These are phyloP conservation scores for Pachysandra terminalis DNA, from an alignment of 164 flowering plant genomes.

Conservation along the genomic window DNA sequence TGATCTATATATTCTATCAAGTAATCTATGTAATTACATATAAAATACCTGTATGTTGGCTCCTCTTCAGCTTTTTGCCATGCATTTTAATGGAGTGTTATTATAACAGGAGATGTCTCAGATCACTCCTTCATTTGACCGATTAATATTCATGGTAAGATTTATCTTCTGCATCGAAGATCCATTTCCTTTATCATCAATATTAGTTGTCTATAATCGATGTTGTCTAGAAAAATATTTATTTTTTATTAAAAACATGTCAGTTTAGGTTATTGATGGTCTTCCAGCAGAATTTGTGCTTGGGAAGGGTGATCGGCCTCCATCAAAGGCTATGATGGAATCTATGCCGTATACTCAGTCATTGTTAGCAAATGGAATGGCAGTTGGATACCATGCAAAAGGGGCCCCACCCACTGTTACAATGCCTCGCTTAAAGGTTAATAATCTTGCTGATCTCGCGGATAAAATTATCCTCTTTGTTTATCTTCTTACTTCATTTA, in stretches of 20 bases:
- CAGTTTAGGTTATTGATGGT: conserved; percentile 91
- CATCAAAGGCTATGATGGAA: conserved; percentile 46
- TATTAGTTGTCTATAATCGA: neutral
- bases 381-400: conserved; percentile 85
- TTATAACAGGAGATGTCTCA: conserved; percentile 65
- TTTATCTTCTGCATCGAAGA: neutral
- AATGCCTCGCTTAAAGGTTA: conserved; percentile 96
- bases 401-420: conserved; percentile 99
- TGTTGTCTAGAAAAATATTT: conserved; percentile 14
- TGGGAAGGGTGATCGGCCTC: conserved; percentile 73
- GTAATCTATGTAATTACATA: too few relatives aligned
- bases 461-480: neutral
- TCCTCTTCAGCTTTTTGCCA: neutral
- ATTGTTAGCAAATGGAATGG: conserved; percentile 56
- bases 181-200: neutral
- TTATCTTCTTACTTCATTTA: conserved; percentile 7
- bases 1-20: neutral
- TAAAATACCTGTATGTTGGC: neutral
- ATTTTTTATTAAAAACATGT: conserved; percentile 22
- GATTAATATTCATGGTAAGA: conserved; percentile 73
- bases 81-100: conserved; percentile 1
- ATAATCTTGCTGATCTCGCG: neutral
- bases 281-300: conserved; percentile 97
- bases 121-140: conserved; percentile 58
- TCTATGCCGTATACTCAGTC: conserved; percentile 95